Evolutionary conservation across 2,329 filamentous ascomycete species (phyloP).

Genomic region (Fusarium stilboides): DNA sequence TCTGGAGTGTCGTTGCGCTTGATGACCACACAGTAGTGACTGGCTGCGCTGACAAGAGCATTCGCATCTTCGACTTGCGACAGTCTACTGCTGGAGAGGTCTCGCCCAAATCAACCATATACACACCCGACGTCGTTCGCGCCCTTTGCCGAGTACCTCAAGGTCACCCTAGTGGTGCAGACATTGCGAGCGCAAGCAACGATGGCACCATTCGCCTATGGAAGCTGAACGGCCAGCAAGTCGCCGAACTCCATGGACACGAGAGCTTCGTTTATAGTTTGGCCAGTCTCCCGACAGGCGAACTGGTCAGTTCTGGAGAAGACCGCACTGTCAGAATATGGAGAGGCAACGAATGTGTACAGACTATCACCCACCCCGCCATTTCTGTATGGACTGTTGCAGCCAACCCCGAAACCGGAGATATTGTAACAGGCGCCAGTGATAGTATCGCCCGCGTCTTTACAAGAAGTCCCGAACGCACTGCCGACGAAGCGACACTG

Average conservation of each 20-base stretch:
- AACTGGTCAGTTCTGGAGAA: conserved; percentile 92
- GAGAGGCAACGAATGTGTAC: conserved; percentile 85
- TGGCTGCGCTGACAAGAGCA: conserved; percentile 91
- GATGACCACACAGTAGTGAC: conserved; percentile 87
- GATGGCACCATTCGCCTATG: conserved; percentile 91
- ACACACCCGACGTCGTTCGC: conserved; percentile 86
- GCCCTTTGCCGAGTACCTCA: conserved; percentile 87
- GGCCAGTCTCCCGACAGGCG: conserved; percentile 82
- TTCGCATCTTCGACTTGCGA: conserved; percentile 85
- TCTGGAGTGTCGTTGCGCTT: conserved; percentile 93
- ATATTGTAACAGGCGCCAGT: conserved; percentile 94
- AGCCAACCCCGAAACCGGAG: conserved; percentile 84
- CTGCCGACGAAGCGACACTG: conserved; percentile 78
- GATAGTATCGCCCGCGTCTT: conserved; percentile 90
- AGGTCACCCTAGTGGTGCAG: conserved; percentile 83
- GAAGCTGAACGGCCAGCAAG: conserved; percentile 82
- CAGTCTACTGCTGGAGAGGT: conserved; percentile 69
- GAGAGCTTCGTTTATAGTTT: conserved; percentile 96
- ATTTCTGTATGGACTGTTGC: conserved; percentile 97
- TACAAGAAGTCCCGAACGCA: conserved; percentile 77
- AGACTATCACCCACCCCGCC: conserved; percentile 96
- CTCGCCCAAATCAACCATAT: conserved; percentile 68
- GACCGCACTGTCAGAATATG: conserved; percentile 95
- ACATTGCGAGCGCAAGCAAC: conserved; percentile 96
- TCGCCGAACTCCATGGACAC: conserved; percentile 87